phyloP scores from a whole-genome alignment of 2,329 filamentous ascomycete genomes.

The Botryosphaeria dothidea region DNA sequence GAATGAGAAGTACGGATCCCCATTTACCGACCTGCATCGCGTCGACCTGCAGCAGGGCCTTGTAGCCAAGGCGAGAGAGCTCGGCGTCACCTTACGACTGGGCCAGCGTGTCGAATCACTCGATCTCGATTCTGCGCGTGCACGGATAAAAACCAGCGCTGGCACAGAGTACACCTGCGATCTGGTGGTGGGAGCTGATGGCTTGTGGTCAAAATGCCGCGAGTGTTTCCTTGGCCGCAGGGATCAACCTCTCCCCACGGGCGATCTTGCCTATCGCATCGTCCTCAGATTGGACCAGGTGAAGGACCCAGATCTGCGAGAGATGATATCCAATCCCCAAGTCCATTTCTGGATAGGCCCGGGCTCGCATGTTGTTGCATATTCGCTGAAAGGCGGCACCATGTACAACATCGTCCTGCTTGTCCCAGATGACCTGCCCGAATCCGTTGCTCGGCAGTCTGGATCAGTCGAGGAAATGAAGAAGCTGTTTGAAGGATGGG shows the following conservation, averaged over 20 bases:
- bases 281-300: slow-evolving; percentile 57
- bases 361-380: slow-evolving; percentile 61
- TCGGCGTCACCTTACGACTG: slow-evolving; percentile 56
- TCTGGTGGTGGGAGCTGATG: slow-evolving; percentile 64
- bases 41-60: slow-evolving; percentile 61
- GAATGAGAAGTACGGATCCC: slow-evolving; percentile 55
- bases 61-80: slow-evolving; percentile 50
- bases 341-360: slow-evolving; percentile 67
- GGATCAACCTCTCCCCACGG: slow-evolving; percentile 58
- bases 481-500: slow-evolving; percentile 62
- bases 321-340: slow-evolving; percentile 54
- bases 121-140: slow-evolving; percentile 46
- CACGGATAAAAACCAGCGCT: slow-evolving; percentile 42
- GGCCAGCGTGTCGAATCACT: slow-evolving; percentile 50
- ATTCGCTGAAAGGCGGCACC: slow-evolving; percentile 59
- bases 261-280: slow-evolving; percentile 66
- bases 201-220: slow-evolving; percentile 62
- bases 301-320: slow-evolving; percentile 50
- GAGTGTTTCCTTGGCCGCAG: slow-evolving; percentile 48
- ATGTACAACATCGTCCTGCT: slow-evolving; percentile 69
- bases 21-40: slow-evolving; percentile 63
- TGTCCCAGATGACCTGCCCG: slow-evolving; percentile 63
- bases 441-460: slow-evolving; percentile 51
- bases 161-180: slow-evolving; percentile 51
- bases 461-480: slow-evolving; percentile 64